Conservation (phyloP, 1,284 basidiomycete genomes). For the Rhizoctonia solani region DNA sequence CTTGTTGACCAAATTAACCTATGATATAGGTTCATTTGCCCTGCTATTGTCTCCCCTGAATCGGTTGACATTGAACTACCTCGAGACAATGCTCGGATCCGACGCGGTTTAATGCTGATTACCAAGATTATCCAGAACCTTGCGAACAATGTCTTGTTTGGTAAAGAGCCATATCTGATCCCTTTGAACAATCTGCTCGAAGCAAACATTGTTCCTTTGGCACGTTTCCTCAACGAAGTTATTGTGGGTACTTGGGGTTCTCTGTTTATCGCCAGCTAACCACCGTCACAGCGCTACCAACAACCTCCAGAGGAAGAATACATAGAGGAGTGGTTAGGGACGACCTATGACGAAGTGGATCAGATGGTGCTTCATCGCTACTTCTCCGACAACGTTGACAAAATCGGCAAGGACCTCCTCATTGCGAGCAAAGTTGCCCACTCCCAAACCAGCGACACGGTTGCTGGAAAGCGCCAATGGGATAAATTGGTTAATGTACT, state of each 20-base stretch:
- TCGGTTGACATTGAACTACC: conserved; percentile 81
- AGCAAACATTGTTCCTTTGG: conserved; percentile 77
- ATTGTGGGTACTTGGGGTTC: conserved; percentile 56
- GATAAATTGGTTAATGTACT: conserved; percentile 73
- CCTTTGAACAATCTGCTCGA: conserved; percentile 77
- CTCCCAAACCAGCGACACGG: conserved; percentile 11
- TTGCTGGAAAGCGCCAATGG: conserved; percentile 70
- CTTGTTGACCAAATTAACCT: not conserved
- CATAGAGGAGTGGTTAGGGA: conserved; percentile 69
- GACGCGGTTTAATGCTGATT: conserved; percentile 80
- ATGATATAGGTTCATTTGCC: conserved; percentile 52
- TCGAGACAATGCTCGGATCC: conserved; percentile 61
- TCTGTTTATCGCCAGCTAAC: not conserved
- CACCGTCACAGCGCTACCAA: not conserved
- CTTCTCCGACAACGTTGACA: conserved; percentile 79
- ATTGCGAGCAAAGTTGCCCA: conserved; percentile 42
- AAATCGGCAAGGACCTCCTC: conserved; percentile 80
- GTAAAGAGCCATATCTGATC: conserved; percentile 85
- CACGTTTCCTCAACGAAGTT: conserved; percentile 80
- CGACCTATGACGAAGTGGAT: conserved; percentile 78
- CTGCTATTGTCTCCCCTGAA: conserved; percentile 85
- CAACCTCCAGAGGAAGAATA: conserved; percentile 38
- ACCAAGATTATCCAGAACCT: conserved; percentile 91
- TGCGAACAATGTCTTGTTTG: conserved; percentile 91
- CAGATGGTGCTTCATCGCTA: conserved; percentile 80